A percentile compares a stretch with the other conserved stretches of the same genome.
phyloP scores from a whole-genome alignment of 2,329 filamentous ascomycete genomes.

The Penicillium sumatraense region DNA sequence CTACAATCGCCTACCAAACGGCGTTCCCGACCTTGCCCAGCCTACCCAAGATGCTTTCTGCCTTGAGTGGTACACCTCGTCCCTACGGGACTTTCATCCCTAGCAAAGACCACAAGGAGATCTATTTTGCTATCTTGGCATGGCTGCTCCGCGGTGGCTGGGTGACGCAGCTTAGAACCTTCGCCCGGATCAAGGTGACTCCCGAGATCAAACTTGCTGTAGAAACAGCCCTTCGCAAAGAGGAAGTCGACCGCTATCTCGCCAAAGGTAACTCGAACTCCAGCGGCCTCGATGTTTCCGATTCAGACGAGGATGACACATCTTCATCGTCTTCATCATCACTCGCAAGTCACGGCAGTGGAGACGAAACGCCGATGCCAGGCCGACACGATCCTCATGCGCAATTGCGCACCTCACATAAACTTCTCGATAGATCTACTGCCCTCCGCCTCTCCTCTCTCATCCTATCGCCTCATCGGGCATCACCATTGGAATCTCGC shows the following conservation, averaged over 20 bases:
- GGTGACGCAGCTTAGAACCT: slow-evolving; percentile 91
- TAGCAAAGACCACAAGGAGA: slow-evolving; percentile 81
- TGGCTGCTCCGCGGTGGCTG: slow-evolving; percentile 93
- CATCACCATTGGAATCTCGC: slow-evolving; percentile 75
- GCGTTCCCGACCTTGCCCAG: slow-evolving; percentile 83
- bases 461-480: slow-evolving; percentile 77
- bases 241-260: slow-evolving; percentile 57
- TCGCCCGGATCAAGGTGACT: slow-evolving; percentile 84
- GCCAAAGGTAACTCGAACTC: slow-evolving; percentile 35
- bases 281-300: slow-evolving; percentile 19
- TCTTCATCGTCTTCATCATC: slow-evolving; percentile 45
- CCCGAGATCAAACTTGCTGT: slow-evolving; percentile 83
- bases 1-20: slow-evolving; percentile 72
- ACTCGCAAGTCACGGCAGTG: slow-evolving; percentile 43
- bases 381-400: slow-evolving; percentile 31
- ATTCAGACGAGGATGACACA: slow-evolving; percentile 28
- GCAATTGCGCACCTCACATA: slow-evolving; percentile 36
- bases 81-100: slow-evolving; percentile 85
- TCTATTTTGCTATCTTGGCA: slow-evolving; percentile 87
- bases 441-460: slow-evolving; percentile 61
- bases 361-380: slow-evolving; percentile 43
- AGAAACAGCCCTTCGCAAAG: slow-evolving; percentile 70
- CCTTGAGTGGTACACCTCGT: slow-evolving; percentile 77
- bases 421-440: slow-evolving; percentile 38
- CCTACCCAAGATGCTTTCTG: slow-evolving; percentile 83